A percentile compares a stretch with the other conserved stretches of the same genome.
phyloP scores from a whole-genome alignment of 192 early-diverging fungal species.

The Chytriomyces confervae region DNA sequence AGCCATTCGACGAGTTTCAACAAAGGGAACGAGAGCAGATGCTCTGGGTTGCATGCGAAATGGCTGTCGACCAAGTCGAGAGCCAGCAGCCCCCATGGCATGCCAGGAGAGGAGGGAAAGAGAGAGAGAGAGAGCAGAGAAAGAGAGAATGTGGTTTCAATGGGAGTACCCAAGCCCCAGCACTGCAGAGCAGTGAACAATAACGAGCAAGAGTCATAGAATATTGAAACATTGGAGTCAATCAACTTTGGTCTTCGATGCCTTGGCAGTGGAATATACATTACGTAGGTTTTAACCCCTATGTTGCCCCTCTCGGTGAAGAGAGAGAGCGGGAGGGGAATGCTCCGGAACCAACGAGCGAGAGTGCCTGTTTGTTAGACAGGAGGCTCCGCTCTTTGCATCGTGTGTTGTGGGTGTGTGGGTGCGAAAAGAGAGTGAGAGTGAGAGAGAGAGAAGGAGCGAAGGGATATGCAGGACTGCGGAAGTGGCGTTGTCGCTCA shows the following conservation, averaged over 20 bases:
- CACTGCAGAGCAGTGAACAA: neutral
- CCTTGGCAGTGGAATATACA: conserved; percentile 9
- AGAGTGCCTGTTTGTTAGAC: conserved; percentile 6
- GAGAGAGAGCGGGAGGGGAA: neutral
- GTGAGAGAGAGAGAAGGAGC: too few species aligned
- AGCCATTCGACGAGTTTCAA: too few species aligned
- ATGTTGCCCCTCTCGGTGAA: neutral
- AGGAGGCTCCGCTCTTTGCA: conserved; percentile 4
- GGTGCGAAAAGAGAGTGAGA: too few species aligned
- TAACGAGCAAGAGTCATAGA: conserved; percentile 2
- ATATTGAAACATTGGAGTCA: neutral
- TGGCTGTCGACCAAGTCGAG: too few species aligned
- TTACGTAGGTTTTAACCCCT: neutral
- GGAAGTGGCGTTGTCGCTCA: too few species aligned
- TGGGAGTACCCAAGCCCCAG: neutral
- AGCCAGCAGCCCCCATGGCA: too few species aligned
- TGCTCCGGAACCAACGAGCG: conserved; percentile 3
- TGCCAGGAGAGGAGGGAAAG: neutral
- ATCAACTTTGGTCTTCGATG: neutral
- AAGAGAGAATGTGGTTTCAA: neutral
- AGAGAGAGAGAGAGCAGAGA: neutral
- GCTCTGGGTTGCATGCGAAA: too few species aligned
- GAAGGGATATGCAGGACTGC: too few species aligned
- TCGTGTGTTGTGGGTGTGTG: neutral
- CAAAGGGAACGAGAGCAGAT: too few species aligned